Conservation (phyloP, 306 rosid species). For the Sesbania bispinosa region DNA sequence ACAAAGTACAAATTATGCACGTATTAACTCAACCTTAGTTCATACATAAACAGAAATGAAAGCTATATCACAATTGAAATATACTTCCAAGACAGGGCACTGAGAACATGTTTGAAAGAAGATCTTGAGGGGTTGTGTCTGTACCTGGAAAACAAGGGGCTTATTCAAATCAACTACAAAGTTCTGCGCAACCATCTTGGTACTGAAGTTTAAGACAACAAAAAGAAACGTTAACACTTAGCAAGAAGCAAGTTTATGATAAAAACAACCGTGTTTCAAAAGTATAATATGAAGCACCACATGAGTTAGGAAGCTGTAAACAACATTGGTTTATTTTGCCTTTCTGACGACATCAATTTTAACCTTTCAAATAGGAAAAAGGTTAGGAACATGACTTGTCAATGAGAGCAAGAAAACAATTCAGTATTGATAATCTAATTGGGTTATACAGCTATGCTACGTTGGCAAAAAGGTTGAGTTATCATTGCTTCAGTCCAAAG, state of each 20-base stretch:
- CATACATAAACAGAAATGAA: background rate
- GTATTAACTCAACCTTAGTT: background rate
- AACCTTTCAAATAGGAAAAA: background rate
- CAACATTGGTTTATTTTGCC: background rate
- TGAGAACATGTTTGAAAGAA: background rate
- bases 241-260: background rate
- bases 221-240: background rate
- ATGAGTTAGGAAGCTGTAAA: constrained; percentile 1
- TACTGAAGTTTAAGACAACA: constrained; percentile 27
- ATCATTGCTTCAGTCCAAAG: constrained; percentile 14
- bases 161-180: constrained; percentile 79
- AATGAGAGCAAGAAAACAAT: background rate
- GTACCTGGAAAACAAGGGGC: constrained; percentile 93
- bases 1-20: background rate
- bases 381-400: background rate
- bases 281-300: constrained; percentile 2
- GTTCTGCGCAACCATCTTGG: constrained; percentile 73
- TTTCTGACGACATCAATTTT: constrained; percentile 12
- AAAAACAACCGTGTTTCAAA: background rate
- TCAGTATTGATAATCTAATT: background rate
- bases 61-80: constrained; percentile 11
- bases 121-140: background rate
- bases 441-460: background rate
- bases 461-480: background rate
- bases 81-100: background rate